Conservation (phyloP, 2,329 filamentous ascomycete species). For the Furcasterigmium furcatum region DNA sequence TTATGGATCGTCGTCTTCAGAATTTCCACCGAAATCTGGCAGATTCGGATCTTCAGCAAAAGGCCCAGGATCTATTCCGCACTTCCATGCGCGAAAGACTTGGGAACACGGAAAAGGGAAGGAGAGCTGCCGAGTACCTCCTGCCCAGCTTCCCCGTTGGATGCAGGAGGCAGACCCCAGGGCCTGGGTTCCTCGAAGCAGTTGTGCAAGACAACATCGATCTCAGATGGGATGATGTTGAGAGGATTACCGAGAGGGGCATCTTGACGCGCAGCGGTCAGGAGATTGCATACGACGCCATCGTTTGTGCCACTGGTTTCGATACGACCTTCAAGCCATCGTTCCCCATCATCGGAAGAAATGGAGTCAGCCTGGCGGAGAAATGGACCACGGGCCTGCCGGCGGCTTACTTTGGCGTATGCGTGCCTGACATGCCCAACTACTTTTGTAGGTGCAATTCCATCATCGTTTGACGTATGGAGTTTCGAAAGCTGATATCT, state of each 20-base stretch:
- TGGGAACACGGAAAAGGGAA: slow-evolving; percentile 27
- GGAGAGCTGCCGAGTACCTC: slow-evolving; percentile 30
- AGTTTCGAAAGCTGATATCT: too few relatives aligned
- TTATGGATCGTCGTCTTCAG: too few relatives aligned
- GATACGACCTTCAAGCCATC: slow-evolving; percentile 13
- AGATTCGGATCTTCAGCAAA: slow-evolving; percentile 34
- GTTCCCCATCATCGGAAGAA: slow-evolving; percentile 43
- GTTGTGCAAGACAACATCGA: slow-evolving; percentile 11
- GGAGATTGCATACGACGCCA: slow-evolving; percentile 11
- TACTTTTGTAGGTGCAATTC: slow-evolving; percentile 25
- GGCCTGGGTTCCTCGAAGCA: slow-evolving; percentile 15
- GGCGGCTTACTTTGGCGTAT: slow-evolving; percentile 22
- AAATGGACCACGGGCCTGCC: slow-evolving; percentile 43
- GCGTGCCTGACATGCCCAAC: slow-evolving; percentile 24
- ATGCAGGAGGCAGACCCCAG: slow-evolving; percentile 14
- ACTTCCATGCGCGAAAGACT: slow-evolving; percentile 42
- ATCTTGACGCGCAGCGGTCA: neutral
- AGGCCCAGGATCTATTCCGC: too few relatives aligned
- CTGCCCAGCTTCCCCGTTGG: slow-evolving; percentile 15
- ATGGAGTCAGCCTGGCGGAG: slow-evolving; percentile 43
- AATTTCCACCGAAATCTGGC: slow-evolving; percentile 38
- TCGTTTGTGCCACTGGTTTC: slow-evolving; percentile 16
- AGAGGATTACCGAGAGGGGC: slow-evolving; percentile 11
- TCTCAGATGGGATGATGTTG: slow-evolving; percentile 12
- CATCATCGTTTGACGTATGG: too few relatives aligned